phyloP scores from a whole-genome alignment of 352 stramenopile genomes.

The Globisporangium camurandrum region DNA sequence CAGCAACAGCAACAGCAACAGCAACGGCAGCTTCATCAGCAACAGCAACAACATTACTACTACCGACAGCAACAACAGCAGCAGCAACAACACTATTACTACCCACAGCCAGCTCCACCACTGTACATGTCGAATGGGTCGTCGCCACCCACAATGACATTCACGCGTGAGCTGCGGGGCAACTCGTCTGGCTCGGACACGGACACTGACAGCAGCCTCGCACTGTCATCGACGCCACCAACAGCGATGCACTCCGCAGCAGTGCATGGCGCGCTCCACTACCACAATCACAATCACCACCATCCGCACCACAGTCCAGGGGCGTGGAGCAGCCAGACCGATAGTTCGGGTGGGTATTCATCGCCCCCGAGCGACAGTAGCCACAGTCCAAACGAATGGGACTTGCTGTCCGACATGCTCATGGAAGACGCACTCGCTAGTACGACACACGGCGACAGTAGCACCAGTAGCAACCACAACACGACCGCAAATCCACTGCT shows the following conservation, averaged over 20 bases:
- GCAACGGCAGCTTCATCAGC: neutral
- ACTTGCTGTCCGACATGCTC: constrained; percentile 51
- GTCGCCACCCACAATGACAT: neutral
- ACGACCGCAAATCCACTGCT: neutral
- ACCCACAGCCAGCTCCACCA: no score
- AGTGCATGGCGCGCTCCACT: neutral
- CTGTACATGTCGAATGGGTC: no score
- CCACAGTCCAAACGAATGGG: constrained; percentile 30
- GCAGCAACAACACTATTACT: constrained; percentile 4
- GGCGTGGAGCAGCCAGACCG: constrained; percentile 21
- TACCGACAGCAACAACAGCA: constrained; percentile 5
- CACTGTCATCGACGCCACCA: neutral
- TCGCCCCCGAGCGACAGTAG: constrained; percentile 22
- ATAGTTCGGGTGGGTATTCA: constrained; percentile 21
- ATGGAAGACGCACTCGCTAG: constrained; percentile 35
- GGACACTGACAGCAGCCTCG: neutral
- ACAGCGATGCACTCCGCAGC: neutral
- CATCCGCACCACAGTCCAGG: constrained; percentile 11
- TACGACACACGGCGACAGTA: no score
- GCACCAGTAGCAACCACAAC: no score
- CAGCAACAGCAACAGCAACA: neutral
- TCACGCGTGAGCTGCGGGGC: constrained; percentile 1
- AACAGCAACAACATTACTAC: constrained; percentile 4
- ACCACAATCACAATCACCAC: constrained; percentile 6
- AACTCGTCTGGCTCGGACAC: constrained; percentile 1